Evolutionary conservation across 495 filamentous ascomycete species (phyloP).

Genomic region (Talaromyces adpressus): DNA sequence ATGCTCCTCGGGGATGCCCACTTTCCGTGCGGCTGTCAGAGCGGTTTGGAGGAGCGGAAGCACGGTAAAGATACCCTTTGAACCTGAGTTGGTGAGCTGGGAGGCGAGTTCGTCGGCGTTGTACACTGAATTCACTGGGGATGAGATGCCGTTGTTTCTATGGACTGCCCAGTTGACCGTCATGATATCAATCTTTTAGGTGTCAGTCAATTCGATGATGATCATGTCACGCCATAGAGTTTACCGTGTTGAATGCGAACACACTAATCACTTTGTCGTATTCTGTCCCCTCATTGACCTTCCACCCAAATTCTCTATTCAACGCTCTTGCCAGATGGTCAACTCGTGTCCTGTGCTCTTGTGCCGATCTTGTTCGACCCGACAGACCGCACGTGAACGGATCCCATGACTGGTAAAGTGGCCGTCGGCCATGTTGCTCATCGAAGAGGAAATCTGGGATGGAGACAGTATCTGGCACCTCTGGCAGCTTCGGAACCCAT

Average conservation of each 20-base stretch:
- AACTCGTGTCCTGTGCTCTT: conserved; percentile 59
- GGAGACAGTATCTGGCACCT: conserved; percentile 67
- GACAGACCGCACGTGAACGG: conserved; percentile 79
- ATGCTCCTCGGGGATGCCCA: conserved; percentile 60
- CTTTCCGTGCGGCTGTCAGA: conserved; percentile 58
- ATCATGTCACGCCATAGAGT: neutral
- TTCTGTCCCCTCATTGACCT: conserved; percentile 64
- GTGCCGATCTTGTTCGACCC: conserved; percentile 60
- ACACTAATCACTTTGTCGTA: conserved; percentile 80
- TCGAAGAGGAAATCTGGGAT: conserved; percentile 73
- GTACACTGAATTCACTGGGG: conserved; percentile 79
- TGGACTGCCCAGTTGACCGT: conserved; percentile 68
- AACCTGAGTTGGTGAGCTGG: conserved; percentile 68
- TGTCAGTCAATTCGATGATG: neutral
- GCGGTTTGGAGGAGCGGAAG: conserved; percentile 63
- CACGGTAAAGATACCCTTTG: conserved; percentile 78
- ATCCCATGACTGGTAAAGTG: conserved; percentile 55
- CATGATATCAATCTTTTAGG: conserved; percentile 65
- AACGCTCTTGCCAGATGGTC: conserved; percentile 63
- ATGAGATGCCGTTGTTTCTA: conserved; percentile 64
- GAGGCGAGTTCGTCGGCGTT: conserved; percentile 66
- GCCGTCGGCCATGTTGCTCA: conserved; percentile 62
- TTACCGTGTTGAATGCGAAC: conserved; percentile 75
- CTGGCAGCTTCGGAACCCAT: conserved; percentile 61
- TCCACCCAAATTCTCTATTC: conserved; percentile 66